A percentile compares a stretch with the other conserved stretches of the same genome.
Conservation (phyloP, 108 stramenopile species). For the Chaetoceros muelleri region DNA sequence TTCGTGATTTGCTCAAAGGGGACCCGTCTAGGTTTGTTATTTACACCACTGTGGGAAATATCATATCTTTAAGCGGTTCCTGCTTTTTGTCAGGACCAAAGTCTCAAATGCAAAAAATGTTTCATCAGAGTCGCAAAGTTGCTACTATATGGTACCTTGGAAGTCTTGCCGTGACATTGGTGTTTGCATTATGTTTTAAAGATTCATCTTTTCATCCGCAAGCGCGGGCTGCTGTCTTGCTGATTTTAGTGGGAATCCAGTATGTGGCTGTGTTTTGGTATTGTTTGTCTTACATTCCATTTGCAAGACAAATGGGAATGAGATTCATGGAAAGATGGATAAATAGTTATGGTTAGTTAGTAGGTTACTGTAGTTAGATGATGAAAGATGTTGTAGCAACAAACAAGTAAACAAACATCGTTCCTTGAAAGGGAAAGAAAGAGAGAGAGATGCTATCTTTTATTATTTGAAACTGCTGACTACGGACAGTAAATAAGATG, state of each 20-base stretch:
- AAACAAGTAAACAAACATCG: too few species aligned
- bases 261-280: conserved; percentile 45
- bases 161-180: conserved; percentile 24
- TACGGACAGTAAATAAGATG: too few species aligned
- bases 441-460: too few species aligned
- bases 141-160: conserved; percentile 32
- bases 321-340: conserved; percentile 1
- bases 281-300: conserved; percentile 49
- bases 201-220: conserved; percentile 2
- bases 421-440: too few species aligned
- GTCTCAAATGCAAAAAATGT: conserved; percentile 36
- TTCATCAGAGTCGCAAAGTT: conserved; percentile 23
- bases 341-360: too few species aligned
- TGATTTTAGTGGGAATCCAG: conserved; percentile 33
- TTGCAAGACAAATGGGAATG: conserved; percentile 29
- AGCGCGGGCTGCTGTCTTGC: conserved; percentile 28
- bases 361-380: too few species aligned
- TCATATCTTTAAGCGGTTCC: conserved; percentile 34
- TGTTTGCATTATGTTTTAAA: conserved; percentile 21
- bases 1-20: conserved; percentile 29
- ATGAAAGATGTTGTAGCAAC: too few species aligned
- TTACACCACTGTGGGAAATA: conserved; percentile 43
- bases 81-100: conserved; percentile 49
- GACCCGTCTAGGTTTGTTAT: conserved; percentile 36
- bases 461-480: too few species aligned